Base-by-base conservation (phyloP, 768 basidiomycete species). In the Boletus reticuloceps region DNA sequence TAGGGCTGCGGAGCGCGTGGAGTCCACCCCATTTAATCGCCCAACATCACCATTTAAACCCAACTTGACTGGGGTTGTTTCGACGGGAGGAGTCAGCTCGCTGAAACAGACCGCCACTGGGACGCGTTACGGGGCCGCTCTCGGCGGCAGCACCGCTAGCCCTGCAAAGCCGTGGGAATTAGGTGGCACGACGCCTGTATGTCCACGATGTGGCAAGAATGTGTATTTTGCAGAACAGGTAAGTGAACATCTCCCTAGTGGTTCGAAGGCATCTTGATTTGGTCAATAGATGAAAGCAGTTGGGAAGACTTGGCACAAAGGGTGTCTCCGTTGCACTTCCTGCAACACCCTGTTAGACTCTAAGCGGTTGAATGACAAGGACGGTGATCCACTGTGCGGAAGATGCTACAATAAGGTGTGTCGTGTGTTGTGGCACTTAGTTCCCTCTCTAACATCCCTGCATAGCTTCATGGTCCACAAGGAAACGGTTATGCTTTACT, bases 151-250 rank as follows among this genome's bases (percentile, higher is more conserved):
- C 6, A 73, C 75, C 13, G 70, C 69, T 12, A 72, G 71, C 29
- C 73, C 78, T 31, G 74, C 75, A 11, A 77, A 71, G 54, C 76
- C 77, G 56, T 86, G 84, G 79, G 84, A 81, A 3, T 53, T 64
- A 2, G 72, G 68, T 22, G 78, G 80, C 20, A 81, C 55, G n/a
- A 71, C 82, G 9, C 87, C 89, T 19, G 65, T 65, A 19, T 94
- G 91, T 61, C 82, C 85, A 10, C 77, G 79, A 52, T 94, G 91
- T 59, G 75, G 75, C 37, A 84, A 88, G 77, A 85, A 79, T 49
- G 91, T 94, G 11, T 94, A 89, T 72, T 92, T 93, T 64, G 90
- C 91, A 14, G 90, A 93, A 68, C 89, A 90, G 80, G 89, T 84
- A 44, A 19, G 63, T 58, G 19, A 22, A 46, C 12, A 4, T 51